phyloP scores from a whole-genome alignment of 768 basidiomycete genomes.

The Trametes maxima region DNA sequence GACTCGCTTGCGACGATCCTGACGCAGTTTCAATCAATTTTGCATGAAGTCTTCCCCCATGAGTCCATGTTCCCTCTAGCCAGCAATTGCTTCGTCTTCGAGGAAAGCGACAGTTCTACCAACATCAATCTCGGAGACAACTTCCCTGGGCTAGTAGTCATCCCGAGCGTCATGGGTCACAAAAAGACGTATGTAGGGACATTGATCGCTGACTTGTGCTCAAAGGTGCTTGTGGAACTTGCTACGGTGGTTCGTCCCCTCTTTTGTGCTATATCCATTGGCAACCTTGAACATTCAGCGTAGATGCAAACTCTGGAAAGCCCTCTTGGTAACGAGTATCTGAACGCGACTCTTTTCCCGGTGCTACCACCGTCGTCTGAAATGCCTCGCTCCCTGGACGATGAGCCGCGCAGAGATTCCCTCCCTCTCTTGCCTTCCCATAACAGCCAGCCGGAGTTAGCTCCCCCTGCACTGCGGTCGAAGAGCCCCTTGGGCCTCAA shows the following conservation, averaged over 20 bases:
- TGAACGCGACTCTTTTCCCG: slow-evolving; percentile 72
- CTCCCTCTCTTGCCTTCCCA: slow-evolving; percentile 49
- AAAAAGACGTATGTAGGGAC: slow-evolving; percentile 88
- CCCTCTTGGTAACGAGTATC: slow-evolving; percentile 82
- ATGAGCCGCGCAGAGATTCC: slow-evolving; percentile 45
- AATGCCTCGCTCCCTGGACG: slow-evolving; percentile 58
- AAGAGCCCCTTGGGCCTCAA: slow-evolving; percentile 43
- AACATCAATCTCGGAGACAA: slow-evolving; percentile 58
- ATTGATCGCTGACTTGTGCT: slow-evolving; percentile 85
- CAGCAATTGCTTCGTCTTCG: slow-evolving; percentile 84
- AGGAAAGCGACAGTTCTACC: slow-evolving; percentile 59
- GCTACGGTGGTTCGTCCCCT: slow-evolving; percentile 69
- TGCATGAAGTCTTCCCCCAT: slow-evolving; percentile 68
- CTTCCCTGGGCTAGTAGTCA: slow-evolving; percentile 68
- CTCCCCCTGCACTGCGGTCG: slow-evolving; percentile 24
- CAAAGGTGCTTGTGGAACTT: slow-evolving; percentile 83
- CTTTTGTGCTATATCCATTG: background rate
- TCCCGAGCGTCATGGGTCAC: slow-evolving; percentile 86
- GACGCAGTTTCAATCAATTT: slow-evolving; percentile 64
- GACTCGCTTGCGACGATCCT: slow-evolving; percentile 56
- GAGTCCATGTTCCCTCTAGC: slow-evolving; percentile 76
- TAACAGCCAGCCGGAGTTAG: slow-evolving; percentile 60
- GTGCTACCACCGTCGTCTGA: slow-evolving; percentile 61
- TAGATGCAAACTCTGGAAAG: slow-evolving; percentile 82
- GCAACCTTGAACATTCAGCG: background rate